These are phyloP conservation scores for Kwoniella europaea DNA, from an alignment of 768 basidiomycete genomes.

Conservation along the genomic window DNA sequence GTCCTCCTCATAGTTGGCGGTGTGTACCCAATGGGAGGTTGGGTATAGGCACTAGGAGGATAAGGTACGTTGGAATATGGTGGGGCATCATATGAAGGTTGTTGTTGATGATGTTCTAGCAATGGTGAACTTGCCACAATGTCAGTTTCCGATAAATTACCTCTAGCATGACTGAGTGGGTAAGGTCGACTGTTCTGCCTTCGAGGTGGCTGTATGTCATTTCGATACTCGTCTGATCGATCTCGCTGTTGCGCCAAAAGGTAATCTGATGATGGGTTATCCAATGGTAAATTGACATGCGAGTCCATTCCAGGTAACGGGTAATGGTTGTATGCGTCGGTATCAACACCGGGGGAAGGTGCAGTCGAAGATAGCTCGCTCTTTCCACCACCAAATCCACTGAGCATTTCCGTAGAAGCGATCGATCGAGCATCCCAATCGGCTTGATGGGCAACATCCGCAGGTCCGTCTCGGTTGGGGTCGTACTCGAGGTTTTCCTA, in stretches of 20 bases:
- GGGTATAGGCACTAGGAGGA: conserved; percentile 47
- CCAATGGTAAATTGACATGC: conserved; percentile 33
- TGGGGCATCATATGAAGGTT: conserved; percentile 4
- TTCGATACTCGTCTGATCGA: conserved; percentile 27
- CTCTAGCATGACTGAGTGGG: conserved; percentile 9
- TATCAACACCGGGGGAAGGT: conserved; percentile 12
- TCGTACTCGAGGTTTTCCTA: conserved; percentile 59
- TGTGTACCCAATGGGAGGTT: conserved; percentile 48
- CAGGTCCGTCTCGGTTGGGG: conserved; percentile 48
- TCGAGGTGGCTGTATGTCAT: conserved; percentile 2
- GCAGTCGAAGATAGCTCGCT: conserved; percentile 26
- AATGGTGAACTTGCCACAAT: conserved; percentile 34
- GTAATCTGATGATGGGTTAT: conserved; percentile 51
- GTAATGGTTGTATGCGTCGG: conserved; percentile 34
- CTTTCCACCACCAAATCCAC: conserved; percentile 27
- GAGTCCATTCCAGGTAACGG: conserved; percentile 37
- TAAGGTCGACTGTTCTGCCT: conserved; percentile 36
- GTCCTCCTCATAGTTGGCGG: conserved; percentile 38
- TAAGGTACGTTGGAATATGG: conserved; percentile 35
- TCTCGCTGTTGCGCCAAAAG: conserved; percentile 31
- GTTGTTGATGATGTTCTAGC: conserved; percentile 36
- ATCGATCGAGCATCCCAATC: conserved; percentile 87
- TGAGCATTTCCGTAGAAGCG: conserved; percentile 58
- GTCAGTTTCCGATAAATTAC: conserved; percentile 14
- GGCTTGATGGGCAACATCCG: conserved; percentile 61